These are phyloP conservation scores for Pseudocercospora fijiensis DNA, from an alignment of 2,329 filamentous ascomycete genomes.

Conservation along the genomic window DNA sequence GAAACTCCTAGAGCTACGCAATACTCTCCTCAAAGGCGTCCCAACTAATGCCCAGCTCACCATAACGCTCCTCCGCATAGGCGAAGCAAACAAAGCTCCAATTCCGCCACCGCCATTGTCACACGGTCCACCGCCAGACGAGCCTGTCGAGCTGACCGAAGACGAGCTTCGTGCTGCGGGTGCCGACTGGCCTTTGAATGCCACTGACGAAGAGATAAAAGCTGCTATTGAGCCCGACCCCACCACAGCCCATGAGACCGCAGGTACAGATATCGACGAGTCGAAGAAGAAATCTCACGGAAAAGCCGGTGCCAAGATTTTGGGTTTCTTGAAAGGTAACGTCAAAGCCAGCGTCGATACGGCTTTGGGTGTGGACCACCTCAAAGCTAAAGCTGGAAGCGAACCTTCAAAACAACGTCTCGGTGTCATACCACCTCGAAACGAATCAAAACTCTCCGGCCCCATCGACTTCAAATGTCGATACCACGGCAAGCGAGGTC, in stretches of 20 bases:
- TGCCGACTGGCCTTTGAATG: slow-evolving; percentile 58
- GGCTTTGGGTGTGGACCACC: slow-evolving; percentile 67
- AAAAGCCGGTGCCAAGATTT: slow-evolving; percentile 51
- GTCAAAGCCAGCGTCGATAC: slow-evolving; percentile 72
- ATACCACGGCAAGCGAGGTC: slow-evolving; percentile 68
- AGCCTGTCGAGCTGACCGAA: slow-evolving; percentile 52
- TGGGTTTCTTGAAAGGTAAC: slow-evolving; percentile 67
- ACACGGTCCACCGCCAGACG: slow-evolving; percentile 46
- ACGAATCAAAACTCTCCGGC: slow-evolving; percentile 53
- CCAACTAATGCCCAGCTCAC: slow-evolving; percentile 85
- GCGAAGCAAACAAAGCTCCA: slow-evolving; percentile 77
- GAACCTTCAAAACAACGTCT: slow-evolving; percentile 67
- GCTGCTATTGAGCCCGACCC: slow-evolving; percentile 55
- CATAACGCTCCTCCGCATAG: slow-evolving; percentile 75
- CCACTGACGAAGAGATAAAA: slow-evolving; percentile 64
- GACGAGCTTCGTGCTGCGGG: slow-evolving; percentile 54
- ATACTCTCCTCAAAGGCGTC: slow-evolving; percentile 75
- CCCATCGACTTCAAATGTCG: slow-evolving; percentile 76
- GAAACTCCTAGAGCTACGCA: slow-evolving; percentile 69
- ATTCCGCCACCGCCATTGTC: slow-evolving; percentile 61
- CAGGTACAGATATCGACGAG: slow-evolving; percentile 55
- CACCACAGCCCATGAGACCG: slow-evolving; percentile 49
- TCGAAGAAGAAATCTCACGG: slow-evolving; percentile 51
- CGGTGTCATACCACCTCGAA: slow-evolving; percentile 60
- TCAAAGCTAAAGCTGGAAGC: slow-evolving; percentile 64